Evolutionary conservation across 257 asterid genomes (phyloP).

Genomic region (Capsicum rhomboideum): DNA sequence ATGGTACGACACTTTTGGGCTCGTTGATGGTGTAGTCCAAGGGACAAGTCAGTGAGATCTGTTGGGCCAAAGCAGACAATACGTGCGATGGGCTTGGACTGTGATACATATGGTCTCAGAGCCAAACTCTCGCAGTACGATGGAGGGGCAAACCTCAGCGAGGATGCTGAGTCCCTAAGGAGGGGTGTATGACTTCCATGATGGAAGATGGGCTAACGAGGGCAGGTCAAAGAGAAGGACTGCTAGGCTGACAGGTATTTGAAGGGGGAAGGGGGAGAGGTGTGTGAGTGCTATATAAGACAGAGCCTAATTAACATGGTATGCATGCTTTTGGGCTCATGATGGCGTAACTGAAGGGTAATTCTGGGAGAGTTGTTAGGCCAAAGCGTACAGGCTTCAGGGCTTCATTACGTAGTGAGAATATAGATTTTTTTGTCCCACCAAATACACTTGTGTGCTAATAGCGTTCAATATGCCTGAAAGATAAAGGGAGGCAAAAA

Average conservation of each 20-base stretch:
- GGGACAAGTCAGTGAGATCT: too few relatives aligned
- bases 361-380: too few relatives aligned
- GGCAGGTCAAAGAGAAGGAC: background rate
- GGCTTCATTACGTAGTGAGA: too few relatives aligned
- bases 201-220: background rate
- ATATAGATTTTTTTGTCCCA: too few relatives aligned
- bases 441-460: background rate
- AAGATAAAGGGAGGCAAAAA: background rate
- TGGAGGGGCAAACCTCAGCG: background rate
- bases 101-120: background rate
- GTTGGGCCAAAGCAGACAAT: background rate
- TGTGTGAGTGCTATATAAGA: too few relatives aligned
- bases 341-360: too few relatives aligned
- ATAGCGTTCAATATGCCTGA: background rate
- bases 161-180: background rate
- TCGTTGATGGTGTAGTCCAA: too few relatives aligned
- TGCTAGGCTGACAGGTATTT: background rate
- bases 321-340: too few relatives aligned
- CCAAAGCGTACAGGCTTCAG: too few relatives aligned
- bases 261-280: too few relatives aligned
- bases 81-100: background rate
- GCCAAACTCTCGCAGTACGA: rapidly evolving
- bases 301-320: too few relatives aligned
- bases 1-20: too few relatives aligned
- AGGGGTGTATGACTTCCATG: background rate